Evolutionary conservation across 306 rosid genomes (phyloP), one percentile per base, ranked within the genome.

Genomic region (Purshia tridentata): DNA sequence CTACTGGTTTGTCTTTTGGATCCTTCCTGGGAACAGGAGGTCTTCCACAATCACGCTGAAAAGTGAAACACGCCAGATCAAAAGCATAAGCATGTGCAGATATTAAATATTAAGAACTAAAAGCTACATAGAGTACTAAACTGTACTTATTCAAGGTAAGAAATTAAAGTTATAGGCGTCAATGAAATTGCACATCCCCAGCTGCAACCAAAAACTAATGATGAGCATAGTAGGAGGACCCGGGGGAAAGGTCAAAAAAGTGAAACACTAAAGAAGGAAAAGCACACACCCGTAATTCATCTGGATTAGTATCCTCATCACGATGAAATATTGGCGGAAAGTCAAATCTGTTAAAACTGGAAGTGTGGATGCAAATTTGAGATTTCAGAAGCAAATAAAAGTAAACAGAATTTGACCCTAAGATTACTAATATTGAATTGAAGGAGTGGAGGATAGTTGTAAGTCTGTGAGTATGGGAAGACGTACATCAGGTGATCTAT

Each of bases 401-500:
- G 44, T 50, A 59, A 83, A 62, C 52, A 67, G 65, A 76, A 60
- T 41, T 51, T 62, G 65, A 55, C 67, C 64, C 65, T 66, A 29
- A 44, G 42, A 73, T 65, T 66, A 42, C 47, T 44, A 67, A 65
- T 65, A 72, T 58, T 67, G 45, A 64, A 50, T 39, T 22, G 19
- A 57, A 74, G 48, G 50, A 65, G 37, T 41, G 39, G 60, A 44
- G 20, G 67, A 74, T 14, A 71, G 59, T 23, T 18, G 39, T 23
- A 29, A 49, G 57, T 49, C 8, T 10, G 23, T 12, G 20, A 29
- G 50, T 54, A 20, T 29, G 77, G 63, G 77, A 80, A 8, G 8
- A 55, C 94, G 67, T 94, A 94, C 98, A 94, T 85, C 66, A 91
- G 86, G 81, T 94, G 97, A 82, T 94, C 98, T 67, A 94, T 88